phyloP scores from a whole-genome alignment of 768 basidiomycete genomes.

The Russula dissimulans region DNA sequence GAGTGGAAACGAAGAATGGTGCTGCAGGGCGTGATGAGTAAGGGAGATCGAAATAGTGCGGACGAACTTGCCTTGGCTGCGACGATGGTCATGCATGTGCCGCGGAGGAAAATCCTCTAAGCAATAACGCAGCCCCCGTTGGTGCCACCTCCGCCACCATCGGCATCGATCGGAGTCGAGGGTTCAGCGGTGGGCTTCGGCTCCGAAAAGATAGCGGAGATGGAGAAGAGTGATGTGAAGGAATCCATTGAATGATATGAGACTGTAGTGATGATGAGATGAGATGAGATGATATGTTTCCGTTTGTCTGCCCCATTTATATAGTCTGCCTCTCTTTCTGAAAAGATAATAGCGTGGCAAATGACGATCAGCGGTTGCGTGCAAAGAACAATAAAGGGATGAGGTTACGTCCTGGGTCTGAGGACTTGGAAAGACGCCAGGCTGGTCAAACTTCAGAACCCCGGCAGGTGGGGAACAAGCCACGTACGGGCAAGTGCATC shows the following conservation, averaged over 20 bases:
- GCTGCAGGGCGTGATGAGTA: background rate
- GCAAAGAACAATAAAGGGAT: no score
- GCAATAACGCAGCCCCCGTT: background rate
- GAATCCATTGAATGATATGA: background rate
- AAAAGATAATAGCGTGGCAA: no score
- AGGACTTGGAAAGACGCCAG: no score
- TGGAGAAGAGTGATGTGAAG: background rate
- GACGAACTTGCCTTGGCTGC: background rate
- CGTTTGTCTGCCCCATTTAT: no score
- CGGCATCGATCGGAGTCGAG: conserved; percentile 1
- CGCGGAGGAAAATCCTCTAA: background rate
- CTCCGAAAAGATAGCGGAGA: background rate
- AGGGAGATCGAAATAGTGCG: background rate
- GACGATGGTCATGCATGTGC: background rate
- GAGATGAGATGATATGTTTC: no score
- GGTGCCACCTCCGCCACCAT: background rate
- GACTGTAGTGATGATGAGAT: background rate
- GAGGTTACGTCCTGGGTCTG: no score
- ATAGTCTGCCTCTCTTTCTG: no score
- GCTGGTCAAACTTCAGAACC: no score
- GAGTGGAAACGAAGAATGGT: background rate
- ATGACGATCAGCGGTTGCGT: no score
- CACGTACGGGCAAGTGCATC: no score
- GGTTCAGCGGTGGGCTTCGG: background rate
- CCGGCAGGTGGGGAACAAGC: no score